phyloP scores from a whole-genome alignment of 306 rosid genomes.

The apple (Malus domestica) region ASM211411v1 NC_041805.1:157001-157500 shows the following conservation, averaged over 20 bases:
- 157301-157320: conserved; percentile 92
- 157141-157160: conserved; percentile 42
- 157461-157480: conserved; percentile 61
- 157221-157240: conserved; percentile 56
- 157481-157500: conserved; percentile 60
- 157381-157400: conserved; percentile 58
- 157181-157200: conserved; percentile 23
- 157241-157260: conserved; percentile 57
- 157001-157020: conserved; percentile 71
- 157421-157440: conserved; percentile 51
- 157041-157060: conserved; percentile 11
- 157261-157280: conserved; percentile 39
- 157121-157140: conserved; percentile 56
- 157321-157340: conserved; percentile 39
- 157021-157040: conserved; percentile 30
- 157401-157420: conserved; percentile 59
- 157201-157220: conserved; percentile 41
- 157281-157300: conserved; percentile 64
- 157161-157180: conserved; percentile 33
- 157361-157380: conserved; percentile 53
- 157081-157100: conserved; percentile 28
- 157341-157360: conserved; percentile 49
- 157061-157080: conserved; percentile 31
- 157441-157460: conserved; percentile 74
- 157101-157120: conserved; percentile 40